A percentile compares a stretch with the other conserved stretches of the same genome.
Evolutionary conservation across 177 flowering plant species (phyloP).

Genomic region (Tripterygium wilfordii): DNA sequence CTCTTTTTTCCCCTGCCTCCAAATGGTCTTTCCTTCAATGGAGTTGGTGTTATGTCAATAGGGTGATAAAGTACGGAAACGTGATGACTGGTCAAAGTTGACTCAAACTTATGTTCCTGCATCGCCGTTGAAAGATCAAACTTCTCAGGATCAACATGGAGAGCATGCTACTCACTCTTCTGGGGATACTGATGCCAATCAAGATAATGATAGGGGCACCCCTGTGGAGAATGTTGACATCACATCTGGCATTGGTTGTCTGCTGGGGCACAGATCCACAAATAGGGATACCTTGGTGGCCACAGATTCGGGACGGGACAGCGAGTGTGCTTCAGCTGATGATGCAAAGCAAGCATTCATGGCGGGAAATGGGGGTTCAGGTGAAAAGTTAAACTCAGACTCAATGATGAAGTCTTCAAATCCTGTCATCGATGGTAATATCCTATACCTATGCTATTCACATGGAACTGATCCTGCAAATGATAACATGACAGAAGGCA

Average conservation of each 20-base stretch:
- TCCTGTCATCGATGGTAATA: constrained; percentile 1
- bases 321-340: too few relatives aligned
- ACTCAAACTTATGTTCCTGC: constrained; percentile 20
- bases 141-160: constrained; percentile 13
- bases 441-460: constrained; percentile 5
- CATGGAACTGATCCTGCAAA: constrained; percentile 12
- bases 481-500: constrained; percentile 15
- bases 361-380: too few relatives aligned
- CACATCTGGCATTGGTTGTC: constrained; percentile 8
- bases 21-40: not conserved
- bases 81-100: constrained; percentile 76
- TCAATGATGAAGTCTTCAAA: constrained; percentile 11
- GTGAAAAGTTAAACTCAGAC: too few relatives aligned
- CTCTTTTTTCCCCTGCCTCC: too few relatives aligned
- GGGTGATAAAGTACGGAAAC: constrained; percentile 73
- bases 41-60: constrained; percentile 9
- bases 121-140: constrained; percentile 17
- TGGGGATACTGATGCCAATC: too few relatives aligned
- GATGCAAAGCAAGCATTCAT: too few relatives aligned
- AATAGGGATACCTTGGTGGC: constrained; percentile 8
- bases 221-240: constrained; percentile 12
- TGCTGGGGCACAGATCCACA: constrained; percentile 8
- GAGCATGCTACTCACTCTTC: too few relatives aligned
- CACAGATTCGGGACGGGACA: too few relatives aligned
- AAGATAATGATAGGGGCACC: constrained; percentile 8